A percentile compares a stretch with the other conserved stretches of the same genome.
phyloP scores from a whole-genome alignment of 495 filamentous ascomycete species.

The Chlorociboria aeruginascens region DNA sequence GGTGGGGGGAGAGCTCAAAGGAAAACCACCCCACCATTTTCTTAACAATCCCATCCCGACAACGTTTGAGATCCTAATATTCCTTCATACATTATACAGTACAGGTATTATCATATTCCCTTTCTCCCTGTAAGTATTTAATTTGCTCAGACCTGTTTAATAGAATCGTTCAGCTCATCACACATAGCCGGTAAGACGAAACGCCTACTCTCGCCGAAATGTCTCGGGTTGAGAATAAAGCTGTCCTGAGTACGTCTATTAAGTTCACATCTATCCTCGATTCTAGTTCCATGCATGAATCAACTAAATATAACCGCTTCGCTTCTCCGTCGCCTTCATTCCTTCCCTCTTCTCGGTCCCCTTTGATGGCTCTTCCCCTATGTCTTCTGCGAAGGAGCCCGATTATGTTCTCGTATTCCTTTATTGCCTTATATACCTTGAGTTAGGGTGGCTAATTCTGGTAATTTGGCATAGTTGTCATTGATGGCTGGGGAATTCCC shows the following conservation, averaged over 20 bases:
- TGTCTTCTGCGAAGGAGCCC: constrained; percentile 14
- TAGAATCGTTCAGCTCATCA: constrained; percentile 4
- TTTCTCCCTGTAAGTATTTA: constrained; percentile 15
- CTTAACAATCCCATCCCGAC: constrained; percentile 7
- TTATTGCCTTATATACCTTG: constrained; percentile 36
- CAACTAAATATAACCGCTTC: neutral
- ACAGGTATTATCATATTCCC: constrained; percentile 7
- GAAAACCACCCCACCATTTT: constrained; percentile 17
- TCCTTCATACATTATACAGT: constrained; percentile 2
- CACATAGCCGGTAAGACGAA: constrained; percentile 14
- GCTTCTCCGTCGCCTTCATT: neutral
- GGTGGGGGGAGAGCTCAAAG: constrained; percentile 8
- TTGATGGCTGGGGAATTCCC: constrained; percentile 96
- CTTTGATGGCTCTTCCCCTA: neutral
- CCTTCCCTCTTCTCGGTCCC: neutral
- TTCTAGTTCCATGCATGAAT: neutral
- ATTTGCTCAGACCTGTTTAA: constrained; percentile 3
- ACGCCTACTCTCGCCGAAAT: constrained; percentile 32
- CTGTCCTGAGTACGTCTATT: constrained; percentile 66
- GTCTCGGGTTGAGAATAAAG: constrained; percentile 80
- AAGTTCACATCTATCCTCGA: constrained; percentile 9
- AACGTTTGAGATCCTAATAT: constrained; percentile 9
- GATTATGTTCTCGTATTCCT: constrained; percentile 33
- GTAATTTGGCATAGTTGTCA: constrained; percentile 63
- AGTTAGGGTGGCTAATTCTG: constrained; percentile 40